phyloP scores from a whole-genome alignment of 371 early-diverging fungal genomes.

The Mucor piriformis region DNA sequence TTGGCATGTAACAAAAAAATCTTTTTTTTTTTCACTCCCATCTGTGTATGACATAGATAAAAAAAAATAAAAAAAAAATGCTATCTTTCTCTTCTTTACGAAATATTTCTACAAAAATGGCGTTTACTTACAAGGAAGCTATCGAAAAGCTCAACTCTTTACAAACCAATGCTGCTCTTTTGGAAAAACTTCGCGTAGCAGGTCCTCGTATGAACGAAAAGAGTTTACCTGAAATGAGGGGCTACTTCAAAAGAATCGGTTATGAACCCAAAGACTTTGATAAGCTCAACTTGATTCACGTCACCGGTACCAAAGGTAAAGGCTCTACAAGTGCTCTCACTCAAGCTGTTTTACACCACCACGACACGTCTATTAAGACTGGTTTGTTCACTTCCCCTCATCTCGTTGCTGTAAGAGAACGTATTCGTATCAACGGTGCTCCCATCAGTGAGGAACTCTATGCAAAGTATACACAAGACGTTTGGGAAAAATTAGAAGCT shows the following conservation, averaged over 20 bases:
- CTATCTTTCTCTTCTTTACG: not conserved
- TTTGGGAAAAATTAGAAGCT: conserved; percentile 74
- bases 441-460: conserved; percentile 79
- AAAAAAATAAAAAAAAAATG: conserved; percentile 4
- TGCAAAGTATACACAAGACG: conserved; percentile 85
- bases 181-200: conserved; percentile 73
- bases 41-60: not conserved
- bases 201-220: conserved; percentile 71
- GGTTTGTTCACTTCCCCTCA: conserved; percentile 95
- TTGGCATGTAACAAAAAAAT: not conserved
- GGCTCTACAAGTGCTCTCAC: conserved; percentile 81
- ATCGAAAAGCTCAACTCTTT: conserved; percentile 76
- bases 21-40: not conserved
- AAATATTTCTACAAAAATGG: conserved; percentile 15
- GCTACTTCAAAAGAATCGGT: conserved; percentile 69
- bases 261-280: conserved; percentile 72
- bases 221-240: conserved; percentile 75
- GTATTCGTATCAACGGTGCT: conserved; percentile 89
- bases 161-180: conserved; percentile 81
- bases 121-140: conserved; percentile 50
- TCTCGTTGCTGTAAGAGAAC: conserved; percentile 88
- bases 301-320: conserved; percentile 90
- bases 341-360: conserved; percentile 65
- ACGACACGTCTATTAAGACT: conserved; percentile 48
- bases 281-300: conserved; percentile 76